phyloP scores from a whole-genome alignment of 2,329 filamentous ascomycete species.

The Hirsutella thompsonii region DNA sequence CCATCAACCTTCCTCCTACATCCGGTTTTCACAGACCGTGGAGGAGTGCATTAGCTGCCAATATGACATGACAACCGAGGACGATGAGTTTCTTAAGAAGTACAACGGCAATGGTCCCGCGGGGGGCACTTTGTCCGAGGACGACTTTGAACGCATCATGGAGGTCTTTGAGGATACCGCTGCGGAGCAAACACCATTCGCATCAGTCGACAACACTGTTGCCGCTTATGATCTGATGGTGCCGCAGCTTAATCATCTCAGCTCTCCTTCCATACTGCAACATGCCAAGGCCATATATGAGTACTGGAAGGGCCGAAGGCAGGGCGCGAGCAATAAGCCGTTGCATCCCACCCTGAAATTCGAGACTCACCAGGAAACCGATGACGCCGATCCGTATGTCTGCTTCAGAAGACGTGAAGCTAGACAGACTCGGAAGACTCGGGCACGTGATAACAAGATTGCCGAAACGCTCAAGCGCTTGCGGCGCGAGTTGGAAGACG shows the following conservation, averaged over 20 bases:
- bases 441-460: slow-evolving; percentile 84
- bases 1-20: slow-evolving; percentile 80
- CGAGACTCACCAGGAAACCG: slow-evolving; percentile 85
- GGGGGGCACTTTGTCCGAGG: slow-evolving; percentile 60
- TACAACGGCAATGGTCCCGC: slow-evolving; percentile 67
- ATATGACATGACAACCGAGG: slow-evolving; percentile 91
- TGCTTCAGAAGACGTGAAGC: slow-evolving; percentile 95
- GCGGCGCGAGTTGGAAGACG: slow-evolving; percentile 81
- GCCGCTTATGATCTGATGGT: slow-evolving; percentile 68
- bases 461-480: slow-evolving; percentile 89
- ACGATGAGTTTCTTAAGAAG: slow-evolving; percentile 70
- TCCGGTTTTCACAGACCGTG: slow-evolving; percentile 94
- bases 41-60: slow-evolving; percentile 84
- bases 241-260: slow-evolving; percentile 44
- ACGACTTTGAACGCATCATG: slow-evolving; percentile 90
- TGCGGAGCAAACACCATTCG: slow-evolving; percentile 72
- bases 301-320: slow-evolving; percentile 70
- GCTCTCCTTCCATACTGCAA: slow-evolving; percentile 33
- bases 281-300: slow-evolving; percentile 73
- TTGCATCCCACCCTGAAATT: slow-evolving; percentile 78
- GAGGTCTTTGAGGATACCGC: slow-evolving; percentile 87
- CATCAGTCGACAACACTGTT: slow-evolving; percentile 77
- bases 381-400: slow-evolving; percentile 94
- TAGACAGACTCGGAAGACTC: slow-evolving; percentile 86
- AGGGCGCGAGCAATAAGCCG: slow-evolving; percentile 53